Evolutionary conservation across 805 yeast species (phyloP).

Genomic region (Debaryomyces castellii): DNA sequence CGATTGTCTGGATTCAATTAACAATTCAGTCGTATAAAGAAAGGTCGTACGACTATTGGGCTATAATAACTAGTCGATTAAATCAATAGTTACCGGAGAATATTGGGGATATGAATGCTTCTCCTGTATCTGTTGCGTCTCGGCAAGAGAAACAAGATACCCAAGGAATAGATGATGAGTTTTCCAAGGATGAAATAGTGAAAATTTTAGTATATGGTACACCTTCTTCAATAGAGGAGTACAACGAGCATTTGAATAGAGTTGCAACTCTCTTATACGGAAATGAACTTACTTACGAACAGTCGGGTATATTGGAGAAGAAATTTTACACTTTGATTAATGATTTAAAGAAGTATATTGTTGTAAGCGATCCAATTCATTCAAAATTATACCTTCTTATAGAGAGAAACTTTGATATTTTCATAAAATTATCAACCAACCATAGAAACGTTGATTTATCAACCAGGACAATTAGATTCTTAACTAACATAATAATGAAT

Average conservation of each 20-base stretch:
- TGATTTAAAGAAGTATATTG: constrained; percentile 19
- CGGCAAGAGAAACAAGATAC: background rate
- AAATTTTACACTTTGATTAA: constrained; percentile 26
- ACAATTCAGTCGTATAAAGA: background rate
- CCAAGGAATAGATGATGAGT: constrained; percentile 2
- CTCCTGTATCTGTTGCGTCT: background rate
- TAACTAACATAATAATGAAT: constrained; percentile 35
- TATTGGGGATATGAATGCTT: background rate
- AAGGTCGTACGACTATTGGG: background rate
- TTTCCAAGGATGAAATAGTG: constrained; percentile 23
- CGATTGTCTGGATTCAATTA: background rate
- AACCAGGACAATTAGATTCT: constrained; percentile 33
- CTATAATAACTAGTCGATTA: background rate
- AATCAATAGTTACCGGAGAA: background rate
- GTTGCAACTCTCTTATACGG: constrained; percentile 25
- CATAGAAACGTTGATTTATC: constrained; percentile 29
- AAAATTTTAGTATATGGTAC: constrained; percentile 22
- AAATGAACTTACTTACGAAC: constrained; percentile 12
- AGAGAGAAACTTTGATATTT: constrained; percentile 38
- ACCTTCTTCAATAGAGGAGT: constrained; percentile 34
- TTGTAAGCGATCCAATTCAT: constrained; percentile 24
- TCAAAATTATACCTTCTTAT: constrained; percentile 33
- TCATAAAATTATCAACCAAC: constrained; percentile 34
- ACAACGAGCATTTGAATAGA: constrained; percentile 36
- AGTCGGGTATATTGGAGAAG: constrained; percentile 16